Evolutionary conservation across 805 yeast genomes (phyloP).

Genomic region (Yarrowia deformans): DNA sequence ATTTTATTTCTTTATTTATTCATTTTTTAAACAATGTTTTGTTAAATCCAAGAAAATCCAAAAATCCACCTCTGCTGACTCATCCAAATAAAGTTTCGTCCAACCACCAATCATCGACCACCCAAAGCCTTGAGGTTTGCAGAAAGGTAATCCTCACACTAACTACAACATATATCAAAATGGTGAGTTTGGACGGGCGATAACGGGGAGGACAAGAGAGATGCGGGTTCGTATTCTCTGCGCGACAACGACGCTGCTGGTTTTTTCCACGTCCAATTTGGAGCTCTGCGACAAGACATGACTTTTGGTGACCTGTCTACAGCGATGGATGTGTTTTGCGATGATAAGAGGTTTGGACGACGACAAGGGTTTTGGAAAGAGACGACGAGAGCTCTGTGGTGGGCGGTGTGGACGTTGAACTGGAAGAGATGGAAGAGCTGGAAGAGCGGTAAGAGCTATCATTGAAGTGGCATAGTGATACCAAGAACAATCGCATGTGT

Average conservation of each 20-base stretch:
- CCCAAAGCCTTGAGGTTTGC: constrained; percentile 21
- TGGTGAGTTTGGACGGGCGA: constrained; percentile 13
- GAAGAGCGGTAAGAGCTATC: too few species aligned
- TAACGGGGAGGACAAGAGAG: not conserved
- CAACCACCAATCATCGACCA: constrained; percentile 32
- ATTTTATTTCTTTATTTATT: too few species aligned
- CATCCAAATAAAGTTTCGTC: constrained; percentile 1
- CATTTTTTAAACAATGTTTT: too few species aligned
- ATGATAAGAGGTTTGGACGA: too few species aligned
- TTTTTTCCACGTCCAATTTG: not conserved
- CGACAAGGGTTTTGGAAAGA: too few species aligned
- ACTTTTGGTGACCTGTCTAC: too few species aligned
- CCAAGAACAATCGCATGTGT: too few species aligned
- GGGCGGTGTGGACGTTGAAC: not conserved
- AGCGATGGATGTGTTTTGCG: too few species aligned
- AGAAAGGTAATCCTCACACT: constrained; percentile 31
- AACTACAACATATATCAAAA: constrained; percentile 33
- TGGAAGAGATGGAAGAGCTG: too few species aligned
- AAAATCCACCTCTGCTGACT: not conserved
- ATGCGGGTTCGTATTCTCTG: not conserved
- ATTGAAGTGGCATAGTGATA: too few species aligned
- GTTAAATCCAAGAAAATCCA: too few species aligned
- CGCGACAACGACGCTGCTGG: not conserved
- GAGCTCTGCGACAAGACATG: not conserved
- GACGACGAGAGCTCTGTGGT: not conserved